Percentiles rank a stretch among this genome's conserved stretches.
Evolutionary conservation across 2,329 filamentous ascomycete genomes (phyloP).

Genomic region (Verticillium dahliae): DNA sequence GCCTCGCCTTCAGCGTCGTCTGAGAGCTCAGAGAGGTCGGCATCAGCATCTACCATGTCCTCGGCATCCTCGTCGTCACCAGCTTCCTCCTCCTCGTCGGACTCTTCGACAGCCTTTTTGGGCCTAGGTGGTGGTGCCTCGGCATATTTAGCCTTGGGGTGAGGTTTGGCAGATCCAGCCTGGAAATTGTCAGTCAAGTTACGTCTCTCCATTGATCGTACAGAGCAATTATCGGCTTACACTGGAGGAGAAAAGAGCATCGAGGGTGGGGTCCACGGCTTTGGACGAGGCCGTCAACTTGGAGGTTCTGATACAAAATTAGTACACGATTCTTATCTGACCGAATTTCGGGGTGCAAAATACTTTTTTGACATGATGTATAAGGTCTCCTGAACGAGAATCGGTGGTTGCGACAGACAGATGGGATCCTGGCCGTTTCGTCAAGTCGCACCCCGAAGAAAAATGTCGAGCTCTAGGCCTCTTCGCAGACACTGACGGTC

Average conservation of each 20-base stretch:
- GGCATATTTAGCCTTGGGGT: constrained; percentile 37
- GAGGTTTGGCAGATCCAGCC: constrained; percentile 44
- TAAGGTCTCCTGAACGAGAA: neutral
- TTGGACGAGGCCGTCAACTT: constrained; percentile 38
- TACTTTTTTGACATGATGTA: constrained; percentile 13
- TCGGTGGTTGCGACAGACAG: neutral
- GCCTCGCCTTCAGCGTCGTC: constrained; percentile 1
- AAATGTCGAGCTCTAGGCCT: neutral
- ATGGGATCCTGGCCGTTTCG: neutral
- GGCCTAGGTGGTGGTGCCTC: constrained; percentile 23
- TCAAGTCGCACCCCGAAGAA: neutral
- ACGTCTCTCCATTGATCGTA: neutral
- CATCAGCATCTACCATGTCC: constrained; percentile 18
- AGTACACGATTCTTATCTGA: neutral
- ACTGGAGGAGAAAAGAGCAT: constrained; percentile 66
- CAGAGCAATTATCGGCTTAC: constrained; percentile 40
- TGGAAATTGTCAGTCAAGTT: constrained; percentile 20
- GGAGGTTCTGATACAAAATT: constrained; percentile 7
- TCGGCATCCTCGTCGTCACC: constrained; percentile 21
- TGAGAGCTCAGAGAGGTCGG: constrained; percentile 1
- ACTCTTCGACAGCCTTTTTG: constrained; percentile 23
- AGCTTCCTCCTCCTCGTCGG: constrained; percentile 21
- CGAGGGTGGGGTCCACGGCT: constrained; percentile 61
- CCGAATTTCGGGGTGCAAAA: neutral
- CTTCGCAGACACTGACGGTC: neutral